Base-by-base conservation (phyloP, 148 eudicot species). In the Hydrangea macrophylla region DNA sequence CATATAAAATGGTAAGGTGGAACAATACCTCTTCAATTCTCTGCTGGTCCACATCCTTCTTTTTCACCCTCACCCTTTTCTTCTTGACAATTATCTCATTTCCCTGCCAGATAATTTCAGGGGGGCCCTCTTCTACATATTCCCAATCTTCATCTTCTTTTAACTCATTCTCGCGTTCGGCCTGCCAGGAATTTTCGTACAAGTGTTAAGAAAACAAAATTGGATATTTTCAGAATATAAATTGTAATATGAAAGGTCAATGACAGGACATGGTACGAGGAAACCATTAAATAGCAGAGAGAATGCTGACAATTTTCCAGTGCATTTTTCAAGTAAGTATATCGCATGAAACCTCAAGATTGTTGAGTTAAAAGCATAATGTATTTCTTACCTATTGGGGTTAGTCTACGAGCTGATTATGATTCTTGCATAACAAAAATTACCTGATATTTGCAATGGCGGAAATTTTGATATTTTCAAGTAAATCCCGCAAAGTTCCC, bases 21-120 rank as follows among this genome's bases (percentile, higher is more conserved):
- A 68, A 36, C 36, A 55, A 50, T 79, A 94, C 97, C 97, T 88
- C 83, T 53, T 68, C 71, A 18, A 24, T 61, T 17, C 26, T 76
- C 64, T 59, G 76, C 40, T 30, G 74, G 17, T 76, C 75, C 37
- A 64, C 40, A 73, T 70, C 76, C 65, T 92, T 86, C 87, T 83
- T 90, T 69, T 81, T 94, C 65, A 90, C 97, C 74, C 62, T 86
- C 58, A 94, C 82, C 75, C 70, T 86, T 69, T 94, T 94, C 91
- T 90, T 94, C 81, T 86, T 88, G 60, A 94, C 96, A 75, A 90
- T 94, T 31, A 94, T 94, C 83, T 94, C 97, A 55, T 94, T 90
- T 22, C 95, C 98, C 83, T 88, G 88, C 97, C 95, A 94, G 72
- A 94, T 94, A 73, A 94, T 90, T 73, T 94, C 98, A 9, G 97